Base-by-base conservation (phyloP, 2,329 filamentous ascomycete genomes). In the Aspergillus alliaceus region DNA sequence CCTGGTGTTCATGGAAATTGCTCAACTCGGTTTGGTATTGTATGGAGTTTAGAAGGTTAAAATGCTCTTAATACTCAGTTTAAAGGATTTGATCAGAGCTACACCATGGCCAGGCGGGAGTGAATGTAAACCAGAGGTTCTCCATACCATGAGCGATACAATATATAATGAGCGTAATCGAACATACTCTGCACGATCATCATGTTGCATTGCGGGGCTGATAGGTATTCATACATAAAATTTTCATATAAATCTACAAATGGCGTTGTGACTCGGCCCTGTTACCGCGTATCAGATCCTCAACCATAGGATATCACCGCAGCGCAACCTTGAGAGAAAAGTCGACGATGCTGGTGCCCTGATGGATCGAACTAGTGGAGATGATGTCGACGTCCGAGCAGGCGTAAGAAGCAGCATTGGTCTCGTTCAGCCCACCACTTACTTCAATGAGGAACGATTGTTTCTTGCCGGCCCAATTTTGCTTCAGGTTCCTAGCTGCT, bases 341-440 rank as follows among this genome's bases (percentile, higher is more conserved):
- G 75, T 99, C 95, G 46, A 99, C 87, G 72, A 97, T 92, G 29
- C 90, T 86, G 3, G 96, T 91, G 2, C 95, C 93, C 78, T 99
- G 95, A 70, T 99, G 95, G 69, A 99, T 97, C 52, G 90, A 93
- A 72, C 93, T 97, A 42, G 93, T 97, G 42, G 93, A 97, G 66
- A 98, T 87, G 64, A 99, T 93, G 75, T 99, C 95, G 65, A 99
- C 87, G 76, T 98, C 92, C 83, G 76, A 70, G 69, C 80, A 84
- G 9, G 71, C 89, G 77, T 96, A 97, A 9, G 82, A 80, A 65
- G 84, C 85, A 6, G 96, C 91, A 73, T 98, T 99, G 53, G 90
- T 86, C 71, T 90, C 84, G 7, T 87, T 95, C 77, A 99, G 73
- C 0, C 95, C 95, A 1, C 95, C 95, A 61, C 91, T 96, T 18